A percentile compares a stretch with the other conserved stretches of the same genome.
Conservation (phyloP, 2,329 filamentous ascomycete species). For the Clarireedia sp. region DNA sequence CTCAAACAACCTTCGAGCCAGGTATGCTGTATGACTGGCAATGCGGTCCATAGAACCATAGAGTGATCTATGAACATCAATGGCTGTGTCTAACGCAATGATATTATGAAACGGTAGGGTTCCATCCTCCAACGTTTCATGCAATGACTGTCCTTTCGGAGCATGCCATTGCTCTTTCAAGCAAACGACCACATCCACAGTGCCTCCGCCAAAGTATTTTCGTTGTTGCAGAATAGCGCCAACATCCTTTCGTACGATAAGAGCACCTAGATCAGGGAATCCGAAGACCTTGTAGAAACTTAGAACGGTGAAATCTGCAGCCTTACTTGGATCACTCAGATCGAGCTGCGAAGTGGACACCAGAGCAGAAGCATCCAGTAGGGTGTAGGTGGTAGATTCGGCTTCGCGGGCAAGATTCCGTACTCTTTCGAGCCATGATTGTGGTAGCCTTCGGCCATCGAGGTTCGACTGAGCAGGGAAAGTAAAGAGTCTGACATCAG, state of each 20-base stretch:
- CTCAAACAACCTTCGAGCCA: constrained; percentile 52
- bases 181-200: constrained; percentile 80
- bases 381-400: constrained; percentile 44
- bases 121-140: constrained; percentile 83
- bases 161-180: constrained; percentile 77
- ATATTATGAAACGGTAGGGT: constrained; percentile 89
- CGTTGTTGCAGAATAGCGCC: constrained; percentile 55
- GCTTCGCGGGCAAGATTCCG: constrained; percentile 29
- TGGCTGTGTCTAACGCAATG: constrained; percentile 67
- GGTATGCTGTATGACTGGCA: constrained; percentile 60
- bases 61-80: constrained; percentile 59
- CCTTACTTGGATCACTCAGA: constrained; percentile 49
- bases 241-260: constrained; percentile 71
- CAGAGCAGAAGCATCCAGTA: constrained; percentile 78
- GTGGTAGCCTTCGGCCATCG: constrained; percentile 59
- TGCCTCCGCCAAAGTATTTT: constrained; percentile 88
- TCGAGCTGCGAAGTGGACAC: constrained; percentile 71
- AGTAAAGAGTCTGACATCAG: constrained; percentile 52
- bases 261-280: constrained; percentile 80
- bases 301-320: constrained; percentile 78
- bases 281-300: constrained; percentile 99
- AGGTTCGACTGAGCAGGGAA: constrained; percentile 52
- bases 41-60: constrained; percentile 66
- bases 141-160: constrained; percentile 61
- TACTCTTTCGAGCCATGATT: constrained; percentile 55